Evolutionary conservation across 1,284 basidiomycete species (phyloP).

Genomic region (Vanrija humicola): DNA sequence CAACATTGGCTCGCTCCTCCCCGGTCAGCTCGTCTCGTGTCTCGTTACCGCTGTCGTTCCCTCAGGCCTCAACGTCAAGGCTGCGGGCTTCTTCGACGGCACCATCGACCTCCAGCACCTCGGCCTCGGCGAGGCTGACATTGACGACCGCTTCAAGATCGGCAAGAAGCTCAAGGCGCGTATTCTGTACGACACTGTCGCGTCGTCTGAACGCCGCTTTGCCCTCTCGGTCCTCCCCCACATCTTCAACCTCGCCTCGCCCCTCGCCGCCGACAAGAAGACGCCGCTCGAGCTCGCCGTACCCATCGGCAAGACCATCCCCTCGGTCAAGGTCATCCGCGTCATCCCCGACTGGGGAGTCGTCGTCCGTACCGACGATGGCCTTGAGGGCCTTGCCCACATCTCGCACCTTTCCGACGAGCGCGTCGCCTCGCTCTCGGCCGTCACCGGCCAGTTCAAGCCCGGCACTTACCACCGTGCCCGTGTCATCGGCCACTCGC

Average conservation of each 20-base stretch:
- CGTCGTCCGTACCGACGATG: slow-evolving; percentile 62
- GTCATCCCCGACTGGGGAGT: slow-evolving; percentile 80
- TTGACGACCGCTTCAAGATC: slow-evolving; percentile 62
- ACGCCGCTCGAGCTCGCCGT: slow-evolving; percentile 58
- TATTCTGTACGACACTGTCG: slow-evolving; percentile 76
- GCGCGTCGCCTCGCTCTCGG: slow-evolving; percentile 70
- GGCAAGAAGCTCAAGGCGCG: slow-evolving; percentile 85
- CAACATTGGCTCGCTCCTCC: slow-evolving; percentile 75
- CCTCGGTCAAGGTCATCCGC: slow-evolving; percentile 65
- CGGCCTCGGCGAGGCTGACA: slow-evolving; percentile 47
- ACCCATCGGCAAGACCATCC: slow-evolving; percentile 68
- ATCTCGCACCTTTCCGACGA: slow-evolving; percentile 94
- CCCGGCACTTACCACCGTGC: slow-evolving; percentile 74
- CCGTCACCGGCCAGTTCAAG: slow-evolving; percentile 72
- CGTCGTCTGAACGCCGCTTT: slow-evolving; percentile 68
- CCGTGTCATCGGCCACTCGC: slow-evolving; percentile 82
- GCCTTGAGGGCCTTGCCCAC: slow-evolving; percentile 79
- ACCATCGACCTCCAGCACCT: slow-evolving; percentile 84
- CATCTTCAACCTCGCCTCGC: slow-evolving; percentile 57
- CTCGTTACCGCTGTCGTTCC: slow-evolving; percentile 77
- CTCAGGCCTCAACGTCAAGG: slow-evolving; percentile 79
- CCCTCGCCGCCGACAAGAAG: slow-evolving; percentile 32
- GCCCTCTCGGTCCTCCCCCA: slow-evolving; percentile 74
- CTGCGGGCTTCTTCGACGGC: slow-evolving; percentile 90
- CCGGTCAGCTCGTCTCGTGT: slow-evolving; percentile 78